These are phyloP conservation scores for Metschnikowia aberdeeniae DNA, from an alignment of 805 yeast species.

Conservation along the genomic window DNA sequence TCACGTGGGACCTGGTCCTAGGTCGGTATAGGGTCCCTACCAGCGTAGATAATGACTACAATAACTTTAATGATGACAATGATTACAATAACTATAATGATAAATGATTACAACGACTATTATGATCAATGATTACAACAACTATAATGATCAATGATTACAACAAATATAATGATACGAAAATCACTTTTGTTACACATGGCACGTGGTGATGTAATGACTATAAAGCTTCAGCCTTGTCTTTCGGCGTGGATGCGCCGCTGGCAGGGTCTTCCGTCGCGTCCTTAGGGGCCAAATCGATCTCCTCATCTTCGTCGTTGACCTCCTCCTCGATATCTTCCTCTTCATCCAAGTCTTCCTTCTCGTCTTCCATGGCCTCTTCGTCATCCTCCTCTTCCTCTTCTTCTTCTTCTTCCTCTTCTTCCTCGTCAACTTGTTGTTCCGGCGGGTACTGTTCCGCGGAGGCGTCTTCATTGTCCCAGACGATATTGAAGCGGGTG, in stretches of 20 bases:
- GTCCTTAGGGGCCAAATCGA: conserved; percentile 5
- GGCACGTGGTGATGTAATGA: too few species aligned
- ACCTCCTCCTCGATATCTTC: conserved; percentile 10
- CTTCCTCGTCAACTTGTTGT: conserved; percentile 50
- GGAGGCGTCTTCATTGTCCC: conserved; percentile 76
- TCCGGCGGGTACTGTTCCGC: conserved; percentile 76
- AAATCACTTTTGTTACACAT: too few species aligned
- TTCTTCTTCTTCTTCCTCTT: conserved; percentile 29
- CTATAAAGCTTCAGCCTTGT: conserved; percentile 6
- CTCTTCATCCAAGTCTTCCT: conserved; percentile 15
- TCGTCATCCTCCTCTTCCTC: conserved; percentile 20
- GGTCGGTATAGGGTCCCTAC: too few species aligned
- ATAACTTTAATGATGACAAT: neutral
- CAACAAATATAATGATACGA: neutral
- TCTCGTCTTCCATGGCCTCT: conserved; percentile 16
- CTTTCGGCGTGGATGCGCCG: conserved; percentile 19
- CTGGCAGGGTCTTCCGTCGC: conserved; percentile 11
- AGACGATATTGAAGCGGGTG: conserved; percentile 91
- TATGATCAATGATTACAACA: too few species aligned
- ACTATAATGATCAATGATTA: too few species aligned
- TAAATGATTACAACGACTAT: too few species aligned
- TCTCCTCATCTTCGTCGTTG: conserved; percentile 12
- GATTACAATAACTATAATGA: too few species aligned
- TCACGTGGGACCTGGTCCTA: too few species aligned
- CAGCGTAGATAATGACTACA: too few species aligned